A percentile compares a stretch with the other conserved stretches of the same genome.
phyloP scores from a whole-genome alignment of 306 rosid genomes.

The Vachellia collinsii region DNA sequence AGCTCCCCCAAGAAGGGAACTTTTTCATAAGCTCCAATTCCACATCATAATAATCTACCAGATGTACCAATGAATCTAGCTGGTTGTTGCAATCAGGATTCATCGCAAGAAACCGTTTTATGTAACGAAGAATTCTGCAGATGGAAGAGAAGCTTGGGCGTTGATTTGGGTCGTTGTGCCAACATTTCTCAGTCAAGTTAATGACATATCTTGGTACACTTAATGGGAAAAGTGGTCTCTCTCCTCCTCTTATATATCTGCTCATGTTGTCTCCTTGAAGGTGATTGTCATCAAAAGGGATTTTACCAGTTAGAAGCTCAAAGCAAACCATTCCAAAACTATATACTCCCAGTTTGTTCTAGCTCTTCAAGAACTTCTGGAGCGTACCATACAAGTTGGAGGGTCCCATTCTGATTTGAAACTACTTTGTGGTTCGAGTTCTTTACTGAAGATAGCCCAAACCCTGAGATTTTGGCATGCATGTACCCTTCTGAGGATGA shows the following conservation, averaged over 20 bases:
- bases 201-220: slow-evolving; percentile 64
- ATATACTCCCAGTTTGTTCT: slow-evolving; percentile 60
- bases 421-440: slow-evolving; percentile 49
- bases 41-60: slow-evolving; percentile 73
- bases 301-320: slow-evolving; percentile 87
- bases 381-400: slow-evolving; percentile 76
- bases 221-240: slow-evolving; percentile 82
- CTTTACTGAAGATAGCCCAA: slow-evolving; percentile 57
- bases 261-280: slow-evolving; percentile 95
- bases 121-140: slow-evolving; percentile 76
- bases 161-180: slow-evolving; percentile 81
- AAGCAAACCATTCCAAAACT: slow-evolving; percentile 97
- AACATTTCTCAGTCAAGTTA: slow-evolving; percentile 85
- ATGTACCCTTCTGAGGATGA: slow-evolving; percentile 65
- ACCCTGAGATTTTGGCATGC: slow-evolving; percentile 75
- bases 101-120: slow-evolving; percentile 64
- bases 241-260: slow-evolving; percentile 85
- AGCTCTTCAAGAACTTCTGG: slow-evolving; percentile 94
- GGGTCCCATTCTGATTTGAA: slow-evolving; percentile 62
- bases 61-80: slow-evolving; percentile 59
- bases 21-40: slow-evolving; percentile 61
- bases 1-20: slow-evolving; percentile 63
- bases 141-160: slow-evolving; percentile 84
- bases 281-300: slow-evolving; percentile 91
- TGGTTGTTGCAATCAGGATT: slow-evolving; percentile 66